Base-by-base conservation (phyloP, 371 early-diverging fungal genomes). In the Blastocladiella emersonii region DNA sequence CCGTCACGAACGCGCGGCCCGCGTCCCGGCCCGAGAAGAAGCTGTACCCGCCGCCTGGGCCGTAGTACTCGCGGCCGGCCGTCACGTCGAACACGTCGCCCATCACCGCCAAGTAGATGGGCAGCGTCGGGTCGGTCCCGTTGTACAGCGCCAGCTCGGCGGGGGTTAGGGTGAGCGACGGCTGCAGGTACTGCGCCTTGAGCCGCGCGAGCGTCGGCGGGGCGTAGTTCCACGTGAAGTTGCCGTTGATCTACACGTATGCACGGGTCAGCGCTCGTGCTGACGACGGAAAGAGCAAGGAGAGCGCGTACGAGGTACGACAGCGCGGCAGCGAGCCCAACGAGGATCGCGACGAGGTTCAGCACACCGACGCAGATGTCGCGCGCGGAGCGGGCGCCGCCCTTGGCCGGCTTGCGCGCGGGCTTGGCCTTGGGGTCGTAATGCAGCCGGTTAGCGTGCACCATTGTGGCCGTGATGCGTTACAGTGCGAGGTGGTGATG, bases 11-110 rank as follows among this genome's bases (percentile, higher is more conserved):
- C 2, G 96, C 95, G 49, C 96, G 77, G 6, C 92, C 85, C 6
- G 93, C 92, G 71, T 95, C 98, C 64, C 81, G 79, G 3, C 96
- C 98, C 19, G 95, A 87, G 78, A 97, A 97, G 64, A 91, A 82
- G 45, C 80, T 67, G 72, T 97, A 97, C 25, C 90, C 83, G 35
- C 82, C 84, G 13, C 91, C 91, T 39, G 79, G 80, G 12, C 86
- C 85, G 66, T 96, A 96, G 80, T 86, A 89, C 0, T 76, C 76
- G 21, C 77, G 65, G 25, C 87, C 85, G 3, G 62, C 57, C 0
- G 88, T 76, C 12, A 96, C 94, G 72, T 94, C 95, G 74, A 84
- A 95, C 1, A 94, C 90, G 57, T 90, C 89, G 35, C 89, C 89
- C 82, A 88, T 87, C 56, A 97, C 75, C 3, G 95, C 91, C 34